Evolutionary conservation across 257 asterid genomes (phyloP), one percentile per base, ranked within the genome.

Genomic region (Nyctanthes arbortristis): DNA sequence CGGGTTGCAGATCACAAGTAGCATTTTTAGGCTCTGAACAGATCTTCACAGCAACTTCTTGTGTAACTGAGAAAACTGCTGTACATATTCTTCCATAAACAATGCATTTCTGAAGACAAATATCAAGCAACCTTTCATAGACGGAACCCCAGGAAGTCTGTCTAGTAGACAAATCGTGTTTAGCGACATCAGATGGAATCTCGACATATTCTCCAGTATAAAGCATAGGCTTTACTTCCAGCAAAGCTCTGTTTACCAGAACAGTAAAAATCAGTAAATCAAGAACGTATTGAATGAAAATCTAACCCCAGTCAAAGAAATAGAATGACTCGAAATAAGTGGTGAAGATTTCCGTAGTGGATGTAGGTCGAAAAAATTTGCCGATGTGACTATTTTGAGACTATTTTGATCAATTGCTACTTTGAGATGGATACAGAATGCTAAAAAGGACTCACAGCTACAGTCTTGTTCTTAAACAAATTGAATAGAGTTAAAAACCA

Each of bases 201-300:
- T 74, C 85, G 33, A 27, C 11, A 67, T 67, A 71, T 70, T 76
- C 88, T 69, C 84, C 87, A 30, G 69, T 61, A 76, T 81, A 89
- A 74, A 93, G 96, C 76, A 91, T 59, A 40, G 99, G 97, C 76
- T 93, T 93, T 75, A 93, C 83, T 82, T 93, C 99, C 70, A 93
- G 95, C 61, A 75, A 70, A 71, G 99, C 97, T 63, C 99, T 91
- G 83, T 60, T 78, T 13, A 43, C 5, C 64, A 76, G 69, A 73
- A 56, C 35, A 62, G 65, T 22, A 56, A 62, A 36, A 63, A 52
- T 61, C 37, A 40, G 20, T 40, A 27, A 25, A 63, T n/a, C n/a
- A n/a, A n/a, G n/a, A n/a, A n/a, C n/a, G n/a, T n/a, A n/a, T n/a
- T n/a, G 30, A 61, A 59, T 13, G 68, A 40, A 55, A 39, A 63